Percentiles rank a stretch among this genome's conserved stretches.
Evolutionary conservation across 2,329 filamentous ascomycete genomes (phyloP).

Genomic region (Ceratocystis papillata): DNA sequence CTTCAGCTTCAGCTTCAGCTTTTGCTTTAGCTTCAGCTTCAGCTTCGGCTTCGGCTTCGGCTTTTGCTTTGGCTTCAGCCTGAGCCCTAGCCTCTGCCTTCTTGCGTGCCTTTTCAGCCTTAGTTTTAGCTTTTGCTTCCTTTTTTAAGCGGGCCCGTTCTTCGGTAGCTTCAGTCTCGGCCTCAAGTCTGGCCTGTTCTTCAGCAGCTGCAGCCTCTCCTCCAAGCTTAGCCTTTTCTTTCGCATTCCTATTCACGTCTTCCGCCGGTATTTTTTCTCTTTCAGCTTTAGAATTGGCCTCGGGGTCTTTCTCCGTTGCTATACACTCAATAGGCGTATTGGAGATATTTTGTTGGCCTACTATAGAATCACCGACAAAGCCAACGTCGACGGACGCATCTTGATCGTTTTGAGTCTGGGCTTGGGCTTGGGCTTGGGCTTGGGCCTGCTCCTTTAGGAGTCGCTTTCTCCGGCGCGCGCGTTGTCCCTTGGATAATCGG

Average conservation of each 20-base stretch:
- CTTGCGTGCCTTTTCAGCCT: slow-evolving; percentile 1
- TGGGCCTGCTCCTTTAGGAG: not conserved
- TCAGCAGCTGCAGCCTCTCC: not conserved
- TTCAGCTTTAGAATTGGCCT: not conserved
- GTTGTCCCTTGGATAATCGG: slow-evolving; percentile 4
- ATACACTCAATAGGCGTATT: not conserved
- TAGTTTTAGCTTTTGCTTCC: not conserved
- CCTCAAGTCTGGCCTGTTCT: not conserved
- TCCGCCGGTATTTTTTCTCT: too few relatives aligned
- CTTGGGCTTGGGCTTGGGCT: not conserved
- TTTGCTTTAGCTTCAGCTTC: too few relatives aligned
- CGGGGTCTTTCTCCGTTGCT: not conserved
- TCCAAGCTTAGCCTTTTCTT: too few relatives aligned
- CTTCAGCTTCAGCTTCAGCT: too few relatives aligned
- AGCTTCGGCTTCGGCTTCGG: too few relatives aligned
- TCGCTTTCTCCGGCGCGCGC: not conserved
- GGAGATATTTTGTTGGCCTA: not conserved
- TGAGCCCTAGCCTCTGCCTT: not conserved
- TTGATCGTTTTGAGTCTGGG: not conserved
- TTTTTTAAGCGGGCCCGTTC: not conserved
- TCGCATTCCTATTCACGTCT: too few relatives aligned
- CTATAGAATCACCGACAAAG: not conserved
- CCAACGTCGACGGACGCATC: not conserved
- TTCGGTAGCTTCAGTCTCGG: not conserved
- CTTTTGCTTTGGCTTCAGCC: not conserved